Evolutionary conservation across 2,329 filamentous ascomycete genomes (phyloP), one percentile per base, ranked within the genome.

Genomic region (Fusarium sp.): DNA sequence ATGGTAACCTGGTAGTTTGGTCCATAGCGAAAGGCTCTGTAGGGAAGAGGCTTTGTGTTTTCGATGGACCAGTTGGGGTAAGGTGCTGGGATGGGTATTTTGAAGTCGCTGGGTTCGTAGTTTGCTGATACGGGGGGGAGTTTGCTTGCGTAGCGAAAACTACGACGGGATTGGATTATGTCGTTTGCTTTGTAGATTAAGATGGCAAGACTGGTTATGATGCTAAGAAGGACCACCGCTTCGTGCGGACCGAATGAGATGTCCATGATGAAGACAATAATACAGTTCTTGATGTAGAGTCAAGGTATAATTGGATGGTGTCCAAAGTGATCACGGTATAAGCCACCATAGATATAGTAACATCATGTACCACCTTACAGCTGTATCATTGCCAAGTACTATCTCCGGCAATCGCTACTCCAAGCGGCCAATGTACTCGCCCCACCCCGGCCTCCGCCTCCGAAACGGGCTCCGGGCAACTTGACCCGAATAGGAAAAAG

Each of bases 1-100:
- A 94, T 92, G 2, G 90, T 94, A 61, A 93, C 86, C 75, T 92
- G 87, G 78, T 94, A 94, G 66, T 90, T 91, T 10, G 92, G 92
- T 0, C 92, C 92, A 77, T 93, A 88, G 72, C 91, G 88, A 78
- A 95, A 95, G 0, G 92, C 91, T 8, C 92, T 87, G 79, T 95
- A 95, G 0, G 91, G 91, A 0, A 94, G 85, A 1, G 92, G 92
- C 64, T 91, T 90, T 3, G 91, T 92, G n/a, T 82, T 80, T 25
- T 86, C 83, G 37, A 94, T 77, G 45, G 90, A 88, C 91, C 92
- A 94, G 76, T 88, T 79, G 0, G 88, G 87, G 73, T 92, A 93
- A 0, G 92, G 88, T 0, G 80, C 56, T 7, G 90, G 88, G 1
- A 81, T 77, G 2, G 91, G 90, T 4, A 88, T 82, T 63, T 84